Evolutionary conservation across 2,329 filamentous ascomycete species (phyloP).

Genomic region (Aspergillus jensenii): DNA sequence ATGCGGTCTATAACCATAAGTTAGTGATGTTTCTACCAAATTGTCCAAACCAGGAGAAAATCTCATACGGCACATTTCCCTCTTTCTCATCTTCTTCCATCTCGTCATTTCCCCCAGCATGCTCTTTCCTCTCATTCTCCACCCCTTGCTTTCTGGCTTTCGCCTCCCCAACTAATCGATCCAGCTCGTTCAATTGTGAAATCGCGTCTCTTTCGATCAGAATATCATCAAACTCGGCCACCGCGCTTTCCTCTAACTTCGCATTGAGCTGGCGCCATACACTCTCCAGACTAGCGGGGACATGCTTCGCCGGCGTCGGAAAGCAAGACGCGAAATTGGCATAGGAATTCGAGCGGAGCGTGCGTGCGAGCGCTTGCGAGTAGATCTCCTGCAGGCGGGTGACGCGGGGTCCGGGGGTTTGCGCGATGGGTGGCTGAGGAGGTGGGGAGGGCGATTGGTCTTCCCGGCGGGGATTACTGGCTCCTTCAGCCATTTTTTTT

Average conservation of each 20-base stretch:
- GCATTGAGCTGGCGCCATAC: slow-evolving; percentile 60
- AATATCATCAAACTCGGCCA: slow-evolving; percentile 62
- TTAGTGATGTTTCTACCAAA: not conserved
- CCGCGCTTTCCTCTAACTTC: slow-evolving; percentile 58
- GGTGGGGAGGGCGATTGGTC: slow-evolving; percentile 51
- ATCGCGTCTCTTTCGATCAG: slow-evolving; percentile 58
- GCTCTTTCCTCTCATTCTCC: not conserved
- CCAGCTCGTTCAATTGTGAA: slow-evolving; percentile 59
- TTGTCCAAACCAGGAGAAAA: not conserved
- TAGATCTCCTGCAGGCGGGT: slow-evolving; percentile 61
- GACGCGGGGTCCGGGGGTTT: slow-evolving; percentile 60
- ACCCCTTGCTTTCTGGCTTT: slow-evolving; percentile 49
- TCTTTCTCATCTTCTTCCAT: slow-evolving; percentile 42
- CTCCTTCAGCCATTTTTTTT: slow-evolving; percentile 21
- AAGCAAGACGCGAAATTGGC: slow-evolving; percentile 64
- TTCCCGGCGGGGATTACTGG: slow-evolving; percentile 11
- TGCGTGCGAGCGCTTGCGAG: slow-evolving; percentile 57
- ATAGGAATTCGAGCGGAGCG: slow-evolving; percentile 61
- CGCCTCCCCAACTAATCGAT: slow-evolving; percentile 60
- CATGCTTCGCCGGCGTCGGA: slow-evolving; percentile 60
- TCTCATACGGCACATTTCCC: slow-evolving; percentile 49
- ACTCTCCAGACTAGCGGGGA: slow-evolving; percentile 55
- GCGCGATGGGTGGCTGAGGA: slow-evolving; percentile 53
- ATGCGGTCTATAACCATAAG: slow-evolving; percentile 50
- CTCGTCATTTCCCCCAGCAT: slow-evolving; percentile 24